phyloP scores from a whole-genome alignment of 176 grass and related monocot genomes.

The Aegilops longissima region DNA sequence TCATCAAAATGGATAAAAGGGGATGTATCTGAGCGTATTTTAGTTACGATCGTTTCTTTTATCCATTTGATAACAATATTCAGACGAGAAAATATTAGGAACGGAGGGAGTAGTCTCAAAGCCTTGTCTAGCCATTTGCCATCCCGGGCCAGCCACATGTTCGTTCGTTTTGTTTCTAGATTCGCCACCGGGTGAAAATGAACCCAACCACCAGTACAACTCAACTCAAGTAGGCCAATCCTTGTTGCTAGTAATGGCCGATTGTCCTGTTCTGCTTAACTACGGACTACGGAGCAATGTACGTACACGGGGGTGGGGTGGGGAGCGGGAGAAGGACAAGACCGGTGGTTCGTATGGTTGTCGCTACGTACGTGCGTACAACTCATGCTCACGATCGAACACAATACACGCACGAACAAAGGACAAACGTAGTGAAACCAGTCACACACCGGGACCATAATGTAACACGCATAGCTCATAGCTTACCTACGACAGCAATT shows the following conservation, averaged over 20 bases:
- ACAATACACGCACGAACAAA: not conserved
- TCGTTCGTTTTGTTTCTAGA: too few species aligned
- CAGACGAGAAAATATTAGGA: too few species aligned
- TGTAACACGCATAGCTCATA: conserved; percentile 25
- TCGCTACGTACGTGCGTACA: conserved; percentile 33
- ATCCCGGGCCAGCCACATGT: too few species aligned
- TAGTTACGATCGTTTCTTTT: too few species aligned
- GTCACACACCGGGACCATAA: not conserved
- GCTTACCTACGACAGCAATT: not conserved
- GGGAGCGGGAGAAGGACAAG: not conserved
- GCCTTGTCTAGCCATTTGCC: too few species aligned
- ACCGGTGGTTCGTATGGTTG: conserved; percentile 31
- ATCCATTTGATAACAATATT: too few species aligned
- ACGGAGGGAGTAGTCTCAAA: too few species aligned
- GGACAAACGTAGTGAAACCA: conserved; percentile 12
- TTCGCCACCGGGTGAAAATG: not conserved
- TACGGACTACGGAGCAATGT: not conserved
- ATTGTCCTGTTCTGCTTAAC: not conserved
- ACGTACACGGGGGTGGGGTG: not conserved
- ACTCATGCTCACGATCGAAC: conserved; percentile 22
- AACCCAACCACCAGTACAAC: not conserved
- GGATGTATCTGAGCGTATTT: too few species aligned
- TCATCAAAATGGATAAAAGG: too few species aligned
- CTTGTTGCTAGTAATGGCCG: not conserved
- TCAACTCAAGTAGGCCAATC: not conserved